phyloP scores from a whole-genome alignment of 345 rosid genomes.

The Populus nigra region DNA sequence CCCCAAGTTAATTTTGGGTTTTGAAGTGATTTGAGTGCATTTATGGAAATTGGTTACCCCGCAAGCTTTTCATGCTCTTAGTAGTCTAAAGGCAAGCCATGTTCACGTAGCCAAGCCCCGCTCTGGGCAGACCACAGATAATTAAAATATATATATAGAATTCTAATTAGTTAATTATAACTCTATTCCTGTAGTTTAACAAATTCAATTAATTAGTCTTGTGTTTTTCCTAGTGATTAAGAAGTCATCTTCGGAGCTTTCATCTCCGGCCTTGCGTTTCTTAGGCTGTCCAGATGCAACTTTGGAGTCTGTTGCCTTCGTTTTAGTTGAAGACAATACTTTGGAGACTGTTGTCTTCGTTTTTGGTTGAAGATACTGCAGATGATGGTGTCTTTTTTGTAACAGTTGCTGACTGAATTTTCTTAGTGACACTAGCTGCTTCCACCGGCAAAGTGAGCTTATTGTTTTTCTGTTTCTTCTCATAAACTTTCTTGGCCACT shows the following conservation, averaged over 20 bases:
- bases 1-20: too few relatives aligned
- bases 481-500: slow-evolving; percentile 63
- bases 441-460: slow-evolving; percentile 58
- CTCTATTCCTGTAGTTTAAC: too few relatives aligned
- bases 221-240: slow-evolving; percentile 14
- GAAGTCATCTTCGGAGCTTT: slow-evolving; percentile 48
- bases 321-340: slow-evolving; percentile 35
- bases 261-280: slow-evolving; percentile 53
- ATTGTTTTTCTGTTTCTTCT: slow-evolving; percentile 58
- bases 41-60: too few relatives aligned
- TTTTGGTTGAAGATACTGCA: slow-evolving; percentile 3
- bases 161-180: too few relatives aligned
- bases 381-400: slow-evolving; percentile 26
- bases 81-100: too few relatives aligned
- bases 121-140: too few relatives aligned
- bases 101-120: too few relatives aligned
- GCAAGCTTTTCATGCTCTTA: too few relatives aligned
- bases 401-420: slow-evolving; percentile 33
- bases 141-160: too few relatives aligned
- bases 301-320: slow-evolving; percentile 43
- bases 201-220: too few relatives aligned
- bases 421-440: slow-evolving; percentile 39
- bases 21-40: too few relatives aligned
- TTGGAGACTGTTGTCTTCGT: slow-evolving; percentile 21
- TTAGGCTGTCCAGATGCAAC: slow-evolving; percentile 39